Conservation (phyloP, 345 rosid species). For the Citrus sp. region DNA sequence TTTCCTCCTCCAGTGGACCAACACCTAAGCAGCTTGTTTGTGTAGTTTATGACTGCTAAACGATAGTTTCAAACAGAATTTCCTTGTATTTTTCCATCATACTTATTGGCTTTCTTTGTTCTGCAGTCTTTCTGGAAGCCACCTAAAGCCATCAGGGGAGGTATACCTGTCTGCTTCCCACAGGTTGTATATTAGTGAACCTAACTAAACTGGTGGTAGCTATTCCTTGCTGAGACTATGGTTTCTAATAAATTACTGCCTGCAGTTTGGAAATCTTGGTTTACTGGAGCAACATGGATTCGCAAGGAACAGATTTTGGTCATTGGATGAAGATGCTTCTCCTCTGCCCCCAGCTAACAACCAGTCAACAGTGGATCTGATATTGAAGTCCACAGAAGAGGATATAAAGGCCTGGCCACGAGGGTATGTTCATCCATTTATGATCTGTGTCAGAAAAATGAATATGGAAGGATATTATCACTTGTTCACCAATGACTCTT, state of each 20-base stretch:
- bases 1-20: neutral
- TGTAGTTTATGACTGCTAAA: neutral
- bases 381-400: constrained; percentile 73
- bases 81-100: neutral
- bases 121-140: constrained; percentile 66
- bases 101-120: constrained; percentile 5
- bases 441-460: constrained; percentile 1
- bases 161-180: constrained; percentile 86
- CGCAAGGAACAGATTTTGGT: constrained; percentile 80
- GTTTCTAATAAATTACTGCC: constrained; percentile 15
- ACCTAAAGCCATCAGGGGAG: constrained; percentile 79
- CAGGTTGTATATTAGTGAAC: constrained; percentile 56
- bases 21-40: neutral
- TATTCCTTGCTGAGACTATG: neutral
- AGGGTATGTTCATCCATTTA: constrained; percentile 43
- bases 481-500: constrained; percentile 2
- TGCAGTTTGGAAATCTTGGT: constrained; percentile 78
- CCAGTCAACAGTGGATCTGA: constrained; percentile 75
- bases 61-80: neutral
- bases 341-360: constrained; percentile 70
- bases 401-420: constrained; percentile 84
- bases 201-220: neutral
- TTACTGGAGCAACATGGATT: constrained; percentile 85
- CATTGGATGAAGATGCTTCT: constrained; percentile 72
- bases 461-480: neutral